A percentile compares a stretch with the other conserved stretches of the same genome.
Evolutionary conservation across 805 yeast species (phyloP).

Genomic region (Wickerhamomyces bovis): DNA sequence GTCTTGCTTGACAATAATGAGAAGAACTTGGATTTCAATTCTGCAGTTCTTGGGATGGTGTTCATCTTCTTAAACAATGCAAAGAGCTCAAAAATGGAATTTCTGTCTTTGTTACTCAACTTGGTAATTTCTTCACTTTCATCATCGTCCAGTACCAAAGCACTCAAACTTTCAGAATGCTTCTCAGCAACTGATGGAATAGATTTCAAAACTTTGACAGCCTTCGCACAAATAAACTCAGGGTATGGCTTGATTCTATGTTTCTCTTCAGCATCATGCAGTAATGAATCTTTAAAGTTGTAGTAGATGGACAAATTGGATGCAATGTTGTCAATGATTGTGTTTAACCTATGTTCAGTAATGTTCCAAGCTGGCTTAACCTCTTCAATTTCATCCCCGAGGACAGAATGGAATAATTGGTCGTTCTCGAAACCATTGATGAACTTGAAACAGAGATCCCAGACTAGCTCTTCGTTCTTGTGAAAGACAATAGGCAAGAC

Average conservation of each 20-base stretch:
- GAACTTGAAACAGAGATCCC: constrained; percentile 46
- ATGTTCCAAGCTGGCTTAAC: constrained; percentile 12
- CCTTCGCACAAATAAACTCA: constrained; percentile 38
- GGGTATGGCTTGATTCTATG: constrained; percentile 9
- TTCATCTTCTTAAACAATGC: constrained; percentile 59
- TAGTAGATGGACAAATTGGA: constrained; percentile 6
- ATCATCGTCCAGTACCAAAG: constrained; percentile 40
- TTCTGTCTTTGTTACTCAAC: constrained; percentile 50
- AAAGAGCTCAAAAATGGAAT: constrained; percentile 54
- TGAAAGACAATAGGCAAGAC: constrained; percentile 42
- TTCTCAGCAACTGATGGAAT: constrained; percentile 69
- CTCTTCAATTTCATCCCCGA: constrained; percentile 10
- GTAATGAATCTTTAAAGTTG: constrained; percentile 6
- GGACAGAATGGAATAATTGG: constrained; percentile 7
- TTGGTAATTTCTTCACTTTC: constrained; percentile 16
- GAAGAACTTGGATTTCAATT: constrained; percentile 48
- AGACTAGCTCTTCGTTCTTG: constrained; percentile 39
- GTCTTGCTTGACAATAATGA: constrained; percentile 55
- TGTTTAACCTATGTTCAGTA: constrained; percentile 16
- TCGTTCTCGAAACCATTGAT: constrained; percentile 9
- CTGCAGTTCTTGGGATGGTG: constrained; percentile 43
- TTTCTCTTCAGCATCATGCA: constrained; percentile 11
- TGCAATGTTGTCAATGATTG: constrained; percentile 8
- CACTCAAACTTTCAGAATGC: constrained; percentile 49
- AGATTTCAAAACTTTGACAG: constrained; percentile 47